Evolutionary conservation across 352 stramenopile genomes (phyloP), one percentile per base, ranked within the genome.

Genomic region (Achlya hypogyna): DNA sequence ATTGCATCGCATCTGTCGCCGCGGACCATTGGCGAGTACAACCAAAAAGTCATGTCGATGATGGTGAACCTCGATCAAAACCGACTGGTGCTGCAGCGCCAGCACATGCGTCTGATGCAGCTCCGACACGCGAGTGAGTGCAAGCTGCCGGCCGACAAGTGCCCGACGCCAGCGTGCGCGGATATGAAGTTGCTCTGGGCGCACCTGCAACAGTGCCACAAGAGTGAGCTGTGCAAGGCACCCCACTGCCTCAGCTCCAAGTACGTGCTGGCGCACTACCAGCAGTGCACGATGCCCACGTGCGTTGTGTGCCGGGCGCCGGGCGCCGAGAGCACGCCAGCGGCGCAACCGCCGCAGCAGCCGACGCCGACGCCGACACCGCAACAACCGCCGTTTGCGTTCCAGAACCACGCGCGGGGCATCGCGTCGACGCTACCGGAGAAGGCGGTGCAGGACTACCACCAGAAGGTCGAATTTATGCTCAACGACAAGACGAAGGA

Each of bases 61-160:
- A 67, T 67, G n/a, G n/a, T 51, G 31, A 67, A 67, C 60, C 49
- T 67, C 20, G 60, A 47, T 10, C 60, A 67, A 25, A 52, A 67
- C 51, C 60, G 60, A 14, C 27, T 95, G 64, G 84, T 97, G 8
- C 75, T 97, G 28, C 80, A 87, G 35, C 91, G 97, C 77, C 89
- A 97, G 51, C 60, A 67, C n/a, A 52, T 54, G 45, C 60, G 60
- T 4, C 60, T 67, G 18, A 59, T 67, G 60, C 60, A 67, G 22
- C 51, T 67, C 45, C 20, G 29, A 18, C 60, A 67, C 25, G 60
- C 60, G 8, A 51, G 45, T n/a, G 60, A 67, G 27, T 67, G 60
- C 60, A 56, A 67, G 22, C 29, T 54, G 29, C 49, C 49, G 29
- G 2, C 10, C 29, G 60, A 67, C 51, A 67, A 67, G 51, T 67